Percentiles rank a stretch among this genome's conserved stretches.
phyloP scores from a whole-genome alignment of 441 rosid species.

The Populus hybrid region DNA sequence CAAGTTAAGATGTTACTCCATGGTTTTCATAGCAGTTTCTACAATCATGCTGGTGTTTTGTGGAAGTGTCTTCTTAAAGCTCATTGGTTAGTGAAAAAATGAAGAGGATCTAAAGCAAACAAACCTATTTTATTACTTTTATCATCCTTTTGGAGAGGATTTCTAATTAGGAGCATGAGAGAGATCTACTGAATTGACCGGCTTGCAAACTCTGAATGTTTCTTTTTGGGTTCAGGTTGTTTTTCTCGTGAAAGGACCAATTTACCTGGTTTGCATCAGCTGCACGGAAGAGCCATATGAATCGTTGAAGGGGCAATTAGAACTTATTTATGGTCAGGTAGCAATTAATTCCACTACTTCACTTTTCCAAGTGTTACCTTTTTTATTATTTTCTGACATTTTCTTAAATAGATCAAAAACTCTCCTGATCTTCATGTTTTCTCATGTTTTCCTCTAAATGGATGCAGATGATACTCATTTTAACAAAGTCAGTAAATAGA shows the following conservation, averaged over 20 bases:
- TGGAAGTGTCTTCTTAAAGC: neutral
- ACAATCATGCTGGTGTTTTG: neutral
- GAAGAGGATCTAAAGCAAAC: neutral
- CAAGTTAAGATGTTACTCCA: neutral
- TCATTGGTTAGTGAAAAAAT: neutral
- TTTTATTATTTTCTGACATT: neutral
- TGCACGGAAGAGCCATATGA: slow-evolving; percentile 97
- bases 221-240: slow-evolving; percentile 67
- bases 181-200: neutral
- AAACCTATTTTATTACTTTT: neutral
- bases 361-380: neutral
- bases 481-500: slow-evolving; percentile 91
- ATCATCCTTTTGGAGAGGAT: neutral
- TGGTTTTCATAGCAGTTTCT: neutral
- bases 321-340: slow-evolving; percentile 98
- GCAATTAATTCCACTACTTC: slow-evolving; percentile 12
- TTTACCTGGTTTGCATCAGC: slow-evolving; percentile 94
- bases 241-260: slow-evolving; percentile 96
- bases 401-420: neutral
- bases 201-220: slow-evolving; percentile 14
- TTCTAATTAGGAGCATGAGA: slow-evolving; percentile 6
- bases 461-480: slow-evolving; percentile 92
- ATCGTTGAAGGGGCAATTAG: slow-evolving; percentile 77
- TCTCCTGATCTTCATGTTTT: neutral
- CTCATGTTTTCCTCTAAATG: slow-evolving; percentile 21